phyloP scores from a whole-genome alignment of 192 early-diverging fungal genomes.

The Linnemannia schmuckeri region DNA sequence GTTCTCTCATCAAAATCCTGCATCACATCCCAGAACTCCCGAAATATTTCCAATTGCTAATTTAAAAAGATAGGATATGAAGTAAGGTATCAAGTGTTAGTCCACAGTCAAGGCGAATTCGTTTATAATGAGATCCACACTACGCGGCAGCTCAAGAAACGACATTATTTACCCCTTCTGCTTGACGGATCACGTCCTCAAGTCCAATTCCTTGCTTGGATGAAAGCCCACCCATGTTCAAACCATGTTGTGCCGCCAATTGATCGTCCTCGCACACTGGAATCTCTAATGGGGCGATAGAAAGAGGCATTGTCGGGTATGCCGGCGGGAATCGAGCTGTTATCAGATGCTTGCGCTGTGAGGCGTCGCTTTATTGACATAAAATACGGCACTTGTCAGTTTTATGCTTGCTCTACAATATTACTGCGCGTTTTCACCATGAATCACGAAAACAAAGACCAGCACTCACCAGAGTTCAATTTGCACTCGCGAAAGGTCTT shows the following conservation, averaged over 20 bases:
- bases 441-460: background rate
- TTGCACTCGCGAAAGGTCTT: slow-evolving; percentile 21
- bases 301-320: slow-evolving; percentile 32
- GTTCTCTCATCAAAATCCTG: slow-evolving; percentile 53
- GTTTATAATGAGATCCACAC: too few species aligned
- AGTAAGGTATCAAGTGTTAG: background rate
- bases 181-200: background rate
- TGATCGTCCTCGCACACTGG: slow-evolving; percentile 20
- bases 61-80: background rate
- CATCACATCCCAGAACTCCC: slow-evolving; percentile 54
- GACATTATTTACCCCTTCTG: slow-evolving; percentile 16
- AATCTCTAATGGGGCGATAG: slow-evolving; percentile 26
- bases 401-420: background rate
- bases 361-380: slow-evolving; percentile 19
- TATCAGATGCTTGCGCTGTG: slow-evolving; percentile 35
- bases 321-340: slow-evolving; percentile 27
- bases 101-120: background rate
- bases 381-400: background rate
- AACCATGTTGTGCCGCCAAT: background rate
- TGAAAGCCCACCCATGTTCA: background rate
- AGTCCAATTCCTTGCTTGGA: slow-evolving; percentile 5
- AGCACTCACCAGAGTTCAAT: slow-evolving; percentile 30
- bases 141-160: background rate
- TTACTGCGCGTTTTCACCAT: background rate
- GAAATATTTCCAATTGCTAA: slow-evolving; percentile 34